A percentile compares a stretch with the other conserved stretches of the same genome.
These are phyloP conservation scores for Leccinum fuscescens DNA, from an alignment of 1,284 basidiomycete species.

Conservation along the genomic window DNA sequence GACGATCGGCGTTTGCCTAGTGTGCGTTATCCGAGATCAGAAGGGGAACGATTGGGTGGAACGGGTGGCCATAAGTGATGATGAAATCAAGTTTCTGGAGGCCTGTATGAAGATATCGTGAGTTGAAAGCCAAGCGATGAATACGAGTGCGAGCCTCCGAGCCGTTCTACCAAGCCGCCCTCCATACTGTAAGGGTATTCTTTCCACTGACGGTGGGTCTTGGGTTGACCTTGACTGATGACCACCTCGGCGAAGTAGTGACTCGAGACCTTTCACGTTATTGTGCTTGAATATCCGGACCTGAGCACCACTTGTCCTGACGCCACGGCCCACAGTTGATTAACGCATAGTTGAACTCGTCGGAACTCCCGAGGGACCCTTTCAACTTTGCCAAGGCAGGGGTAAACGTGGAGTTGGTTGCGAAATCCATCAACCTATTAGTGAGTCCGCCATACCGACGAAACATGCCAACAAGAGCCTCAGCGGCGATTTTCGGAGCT, in stretches of 20 bases:
- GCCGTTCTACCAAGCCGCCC: conserved; percentile 89
- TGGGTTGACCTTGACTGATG: conserved; percentile 96
- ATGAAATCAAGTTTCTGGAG: conserved; percentile 95
- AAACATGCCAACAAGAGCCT: no score
- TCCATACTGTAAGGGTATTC: conserved; percentile 99
- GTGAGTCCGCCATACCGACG: no score
- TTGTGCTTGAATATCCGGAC: conserved; percentile 90
- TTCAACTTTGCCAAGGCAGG: no score
- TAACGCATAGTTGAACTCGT: no score
- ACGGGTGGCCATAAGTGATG: conserved; percentile 82
- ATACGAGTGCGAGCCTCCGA: conserved; percentile 82
- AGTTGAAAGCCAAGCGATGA: conserved; percentile 91
- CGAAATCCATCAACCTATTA: no score
- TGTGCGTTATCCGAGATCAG: conserved; percentile 71
- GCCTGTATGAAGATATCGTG: conserved; percentile 86
- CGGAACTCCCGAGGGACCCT: no score
- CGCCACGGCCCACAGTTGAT: no score
- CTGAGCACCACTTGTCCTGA: no score
- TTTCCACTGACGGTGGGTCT: conserved; percentile 99
- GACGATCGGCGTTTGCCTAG: conserved; percentile 90
- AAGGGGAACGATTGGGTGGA: conserved; percentile 83
- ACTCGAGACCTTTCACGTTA: conserved; percentile 84
- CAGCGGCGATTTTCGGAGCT: no score
- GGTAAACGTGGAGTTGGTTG: no score
- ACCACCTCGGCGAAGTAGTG: conserved; percentile 74